phyloP scores from a whole-genome alignment of 202 grass and related monocot genomes.

The Cymbopogon flexuosus region DNA sequence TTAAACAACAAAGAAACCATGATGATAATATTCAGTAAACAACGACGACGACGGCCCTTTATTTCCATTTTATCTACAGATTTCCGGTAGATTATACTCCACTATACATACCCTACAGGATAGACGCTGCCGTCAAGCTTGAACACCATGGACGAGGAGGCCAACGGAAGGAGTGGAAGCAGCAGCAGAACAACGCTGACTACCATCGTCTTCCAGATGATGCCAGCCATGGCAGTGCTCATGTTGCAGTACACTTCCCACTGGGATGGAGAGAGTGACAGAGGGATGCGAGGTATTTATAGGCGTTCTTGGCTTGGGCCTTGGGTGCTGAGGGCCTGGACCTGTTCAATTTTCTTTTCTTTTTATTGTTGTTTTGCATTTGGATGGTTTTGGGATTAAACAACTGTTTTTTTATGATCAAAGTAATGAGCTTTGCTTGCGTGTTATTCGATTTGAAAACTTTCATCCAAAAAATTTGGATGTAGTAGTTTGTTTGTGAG shows the following conservation, averaged over 20 bases:
- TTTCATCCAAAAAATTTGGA: not conserved
- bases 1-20: too few species aligned
- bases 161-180: not conserved
- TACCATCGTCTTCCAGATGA: not conserved
- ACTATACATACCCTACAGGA: conserved; percentile 30
- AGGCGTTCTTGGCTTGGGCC: not conserved
- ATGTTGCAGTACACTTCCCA: not conserved
- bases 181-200: conserved; percentile 8
- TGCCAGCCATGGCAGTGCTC: not conserved
- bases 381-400: not conserved
- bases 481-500: too few species aligned
- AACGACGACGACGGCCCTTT: too few species aligned
- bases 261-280: not conserved
- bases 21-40: not conserved
- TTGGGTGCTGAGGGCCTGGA: not conserved
- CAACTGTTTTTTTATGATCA: not conserved
- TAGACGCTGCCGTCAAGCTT: conserved; percentile 49
- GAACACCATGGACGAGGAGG: conserved; percentile 22
- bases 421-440: not conserved
- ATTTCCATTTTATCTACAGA: not conserved
- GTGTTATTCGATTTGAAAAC: too few species aligned
- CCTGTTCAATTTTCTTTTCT: not conserved
- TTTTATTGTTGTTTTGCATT: not conserved
- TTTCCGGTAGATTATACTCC: not conserved
- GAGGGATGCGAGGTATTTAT: not conserved